Percentiles rank a stretch among this genome's conserved stretches.
Evolutionary conservation across 83 land plant genomes (phyloP).

Genomic region (Diphasiastrum complanatum): DNA sequence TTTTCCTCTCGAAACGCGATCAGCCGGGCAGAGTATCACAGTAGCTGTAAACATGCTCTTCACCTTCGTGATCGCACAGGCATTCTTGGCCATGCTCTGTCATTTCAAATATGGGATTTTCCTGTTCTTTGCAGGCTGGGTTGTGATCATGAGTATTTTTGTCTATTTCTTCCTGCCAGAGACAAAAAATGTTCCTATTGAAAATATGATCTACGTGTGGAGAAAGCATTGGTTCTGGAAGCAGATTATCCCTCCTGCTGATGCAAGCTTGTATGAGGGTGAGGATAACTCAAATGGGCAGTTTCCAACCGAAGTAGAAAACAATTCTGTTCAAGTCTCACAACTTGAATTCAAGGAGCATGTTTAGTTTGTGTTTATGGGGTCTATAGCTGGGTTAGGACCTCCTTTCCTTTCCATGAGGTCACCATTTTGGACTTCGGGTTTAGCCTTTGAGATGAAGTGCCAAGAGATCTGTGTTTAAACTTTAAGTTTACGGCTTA

Average conservation of each 20-base stretch:
- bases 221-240: conserved; percentile 71
- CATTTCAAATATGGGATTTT: conserved; percentile 49
- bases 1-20: conserved; percentile 64
- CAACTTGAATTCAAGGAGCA: no score
- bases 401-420: no score
- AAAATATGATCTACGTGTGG: conserved; percentile 58
- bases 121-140: conserved; percentile 61
- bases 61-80: conserved; percentile 56
- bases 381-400: no score
- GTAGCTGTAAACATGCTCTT: conserved; percentile 59
- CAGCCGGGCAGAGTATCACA: conserved; percentile 66
- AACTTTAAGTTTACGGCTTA: no score
- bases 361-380: no score
- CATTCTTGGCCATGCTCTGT: conserved; percentile 47
- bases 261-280: no score
- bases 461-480: no score
- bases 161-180: conserved; percentile 57
- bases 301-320: no score
- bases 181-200: conserved; percentile 64
- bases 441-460: no score
- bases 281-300: no score
- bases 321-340: no score
- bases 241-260: conserved; percentile 30
- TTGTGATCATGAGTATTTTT: conserved; percentile 47
- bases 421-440: no score